Base-by-base conservation (phyloP, 164 flowering plant species). In the Nelumbo lutea region DNA sequence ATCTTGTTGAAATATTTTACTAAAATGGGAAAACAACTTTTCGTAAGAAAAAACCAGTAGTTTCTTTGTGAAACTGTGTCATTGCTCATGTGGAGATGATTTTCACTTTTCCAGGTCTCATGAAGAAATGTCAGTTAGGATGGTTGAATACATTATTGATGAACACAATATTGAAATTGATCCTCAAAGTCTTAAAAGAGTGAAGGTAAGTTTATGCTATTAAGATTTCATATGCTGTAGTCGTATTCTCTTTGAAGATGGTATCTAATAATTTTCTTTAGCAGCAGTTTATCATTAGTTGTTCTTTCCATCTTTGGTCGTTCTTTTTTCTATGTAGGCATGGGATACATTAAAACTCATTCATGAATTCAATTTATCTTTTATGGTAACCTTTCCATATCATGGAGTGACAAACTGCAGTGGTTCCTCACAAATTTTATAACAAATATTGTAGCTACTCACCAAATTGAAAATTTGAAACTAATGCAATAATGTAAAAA, bases 131-230 rank as follows among this genome's bases (percentile, higher is more conserved):
- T 95, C 97, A 9, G 83, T 79, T 47, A 82, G 81, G 65, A 81
- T 95, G 87, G 69, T 95, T 69, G 98, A 95, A 62, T 70, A 89
- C 74, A 89, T 95, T 42, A 88, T 95, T 70, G 96, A 90, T 68
- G 84, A 84, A 75, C 92, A 90, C 75, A 68, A 79, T 70, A 90
- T 95, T 71, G 96, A 95, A 6, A 80, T 92, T 47, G 91, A 91
- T 64, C 50, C 84, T 58, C 83, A 77, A 39, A 80, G 56, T 58
- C 10, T 90, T 62, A 90, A 83, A 72, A 84, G 72, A 78, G 93
- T 85, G 42, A 90, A 94, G 92, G 98, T 91, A 72, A 63, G 82
- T 38, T n/a, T 43, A 46, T n/a, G 14, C 42, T 70, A 53, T 53
- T 8, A 13, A 47, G 39, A 59, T 10, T 1, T 38, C 11, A 15